These are phyloP conservation scores for Stereum hirsutum DNA, from an alignment of 1,284 basidiomycete genomes.

Conservation along the genomic window DNA sequence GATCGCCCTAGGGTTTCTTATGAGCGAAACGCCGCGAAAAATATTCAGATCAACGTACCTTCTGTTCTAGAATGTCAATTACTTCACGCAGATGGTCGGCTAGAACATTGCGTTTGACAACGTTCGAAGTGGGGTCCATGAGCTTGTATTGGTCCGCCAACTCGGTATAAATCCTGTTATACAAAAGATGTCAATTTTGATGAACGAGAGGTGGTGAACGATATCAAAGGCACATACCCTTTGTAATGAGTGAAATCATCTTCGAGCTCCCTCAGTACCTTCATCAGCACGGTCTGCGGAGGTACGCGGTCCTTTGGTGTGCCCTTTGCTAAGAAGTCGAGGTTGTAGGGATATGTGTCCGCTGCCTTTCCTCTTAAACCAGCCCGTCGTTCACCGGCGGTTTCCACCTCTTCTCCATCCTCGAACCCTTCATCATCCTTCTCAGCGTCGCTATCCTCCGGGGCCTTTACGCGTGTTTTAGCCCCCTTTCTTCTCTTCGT, in stretches of 20 bases:
- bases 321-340: constrained; percentile 9
- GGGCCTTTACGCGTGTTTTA: constrained; percentile 8
- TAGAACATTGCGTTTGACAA: constrained; percentile 69
- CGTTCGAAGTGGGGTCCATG: constrained; percentile 77
- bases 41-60: constrained; percentile 48
- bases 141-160: constrained; percentile 84
- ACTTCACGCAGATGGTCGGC: constrained; percentile 84
- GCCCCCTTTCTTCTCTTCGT: constrained; percentile 9
- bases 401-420: constrained; percentile 15
- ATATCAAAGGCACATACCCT: constrained; percentile 39
- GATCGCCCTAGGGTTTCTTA: constrained; percentile 56
- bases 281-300: constrained; percentile 74
- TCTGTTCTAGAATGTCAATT: constrained; percentile 81
- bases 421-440: constrained; percentile 16
- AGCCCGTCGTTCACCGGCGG: constrained; percentile 12
- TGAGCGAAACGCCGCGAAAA: neutral
- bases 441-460: constrained; percentile 4
- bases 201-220: constrained; percentile 5
- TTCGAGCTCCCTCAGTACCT: constrained; percentile 77
- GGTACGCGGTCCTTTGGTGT: constrained; percentile 37
- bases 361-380: neutral
- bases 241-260: constrained; percentile 89
- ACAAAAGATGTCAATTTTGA: constrained; percentile 7
- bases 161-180: constrained; percentile 73
- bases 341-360: constrained; percentile 6